Percentiles rank a stretch among this genome's conserved stretches.
These are phyloP conservation scores for Tinospora cordifolia DNA, from an alignment of 164 flowering plant species.

Conservation along the genomic window DNA sequence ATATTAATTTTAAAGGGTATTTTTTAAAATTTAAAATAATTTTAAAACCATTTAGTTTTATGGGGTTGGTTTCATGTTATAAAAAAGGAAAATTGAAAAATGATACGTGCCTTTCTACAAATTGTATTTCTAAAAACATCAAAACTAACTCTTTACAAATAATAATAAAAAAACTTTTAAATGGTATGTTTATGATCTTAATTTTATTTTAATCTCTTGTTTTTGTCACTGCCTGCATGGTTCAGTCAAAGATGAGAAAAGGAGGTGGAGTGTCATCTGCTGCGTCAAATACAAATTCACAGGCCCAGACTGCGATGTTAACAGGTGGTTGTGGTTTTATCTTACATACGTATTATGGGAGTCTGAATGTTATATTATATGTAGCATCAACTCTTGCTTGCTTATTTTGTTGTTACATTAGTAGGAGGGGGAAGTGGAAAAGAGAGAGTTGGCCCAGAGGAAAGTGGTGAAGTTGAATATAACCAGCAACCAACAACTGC, in stretches of 20 bases:
- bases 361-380: not conserved
- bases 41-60: too few species aligned
- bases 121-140: too few species aligned
- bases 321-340: slow-evolving; percentile 29
- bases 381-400: not conserved
- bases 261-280: slow-evolving; percentile 41
- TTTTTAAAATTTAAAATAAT: too few species aligned
- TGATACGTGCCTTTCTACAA: too few species aligned
- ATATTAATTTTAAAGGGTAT: too few species aligned
- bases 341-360: not conserved
- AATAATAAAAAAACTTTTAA: too few species aligned
- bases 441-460: slow-evolving; percentile 36
- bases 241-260: slow-evolving; percentile 62
- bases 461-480: slow-evolving; percentile 33
- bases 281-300: slow-evolving; percentile 25
- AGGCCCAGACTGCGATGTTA: slow-evolving; percentile 22
- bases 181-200: too few species aligned
- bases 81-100: too few species aligned
- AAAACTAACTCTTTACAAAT: too few species aligned
- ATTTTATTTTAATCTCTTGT: not conserved
- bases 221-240: slow-evolving; percentile 8
- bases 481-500: slow-evolving; percentile 12
- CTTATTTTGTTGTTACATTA: too few species aligned
- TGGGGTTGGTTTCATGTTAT: too few species aligned
- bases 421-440: slow-evolving; percentile 45